phyloP scores from a whole-genome alignment of 495 filamentous ascomycete species.

The Penicillium canescens region DNA sequence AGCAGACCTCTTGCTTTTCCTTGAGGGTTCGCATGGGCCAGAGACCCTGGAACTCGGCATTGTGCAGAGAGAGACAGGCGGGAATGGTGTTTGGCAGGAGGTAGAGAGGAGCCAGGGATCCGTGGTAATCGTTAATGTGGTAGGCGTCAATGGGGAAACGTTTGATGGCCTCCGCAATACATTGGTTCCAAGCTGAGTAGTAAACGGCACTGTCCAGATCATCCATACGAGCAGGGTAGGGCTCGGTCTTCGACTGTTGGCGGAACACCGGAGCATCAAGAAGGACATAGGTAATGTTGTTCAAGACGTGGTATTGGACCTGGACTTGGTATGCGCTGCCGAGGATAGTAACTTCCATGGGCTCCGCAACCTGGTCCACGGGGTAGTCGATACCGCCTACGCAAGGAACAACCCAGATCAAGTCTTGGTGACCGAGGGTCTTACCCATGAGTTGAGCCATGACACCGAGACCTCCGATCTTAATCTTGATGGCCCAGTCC shows the following conservation, averaged over 20 bases:
- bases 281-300: slow-evolving; percentile 73
- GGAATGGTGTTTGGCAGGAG: slow-evolving; percentile 60
- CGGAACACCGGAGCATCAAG: slow-evolving; percentile 72
- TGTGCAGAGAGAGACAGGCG: slow-evolving; percentile 54
- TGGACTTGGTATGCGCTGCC: slow-evolving; percentile 62
- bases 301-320: slow-evolving; percentile 64
- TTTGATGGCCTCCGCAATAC: slow-evolving; percentile 63
- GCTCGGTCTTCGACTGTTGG: slow-evolving; percentile 66
- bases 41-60: slow-evolving; percentile 74
- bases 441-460: slow-evolving; percentile 73
- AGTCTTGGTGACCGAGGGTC: slow-evolving; percentile 63
- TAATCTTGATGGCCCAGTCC: slow-evolving; percentile 72
- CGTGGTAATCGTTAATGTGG: slow-evolving; percentile 83
- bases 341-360: slow-evolving; percentile 64
- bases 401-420: slow-evolving; percentile 73
- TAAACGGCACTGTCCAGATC: slow-evolving; percentile 70
- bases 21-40: slow-evolving; percentile 75
- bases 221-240: slow-evolving; percentile 73
- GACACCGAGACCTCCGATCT: slow-evolving; percentile 72
- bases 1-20: slow-evolving; percentile 67
- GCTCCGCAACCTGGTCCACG: slow-evolving; percentile 55
- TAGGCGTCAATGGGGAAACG: slow-evolving; percentile 69
- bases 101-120: slow-evolving; percentile 69
- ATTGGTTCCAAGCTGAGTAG: slow-evolving; percentile 74
- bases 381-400: slow-evolving; percentile 70